These are phyloP conservation scores for Stenogyne calaminthoides DNA, from an alignment of 305 asterid genomes.

Conservation along the genomic window DNA sequence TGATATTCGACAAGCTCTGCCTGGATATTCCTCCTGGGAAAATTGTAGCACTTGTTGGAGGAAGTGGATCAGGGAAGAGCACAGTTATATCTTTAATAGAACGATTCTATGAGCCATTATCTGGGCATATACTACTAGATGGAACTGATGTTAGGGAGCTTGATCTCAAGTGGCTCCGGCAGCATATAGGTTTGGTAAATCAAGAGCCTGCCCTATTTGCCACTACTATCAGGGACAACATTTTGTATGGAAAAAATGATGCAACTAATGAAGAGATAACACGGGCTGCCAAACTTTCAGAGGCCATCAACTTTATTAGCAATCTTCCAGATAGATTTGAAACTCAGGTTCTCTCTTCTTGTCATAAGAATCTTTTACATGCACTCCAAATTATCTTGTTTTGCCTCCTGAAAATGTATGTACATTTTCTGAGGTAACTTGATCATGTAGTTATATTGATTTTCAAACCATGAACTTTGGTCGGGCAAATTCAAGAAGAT, in stretches of 20 bases:
- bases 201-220: conserved; percentile 98
- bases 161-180: conserved; percentile 83
- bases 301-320: conserved; percentile 83
- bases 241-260: conserved; percentile 78
- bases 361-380: neutral
- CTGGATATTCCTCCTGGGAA: conserved; percentile 89
- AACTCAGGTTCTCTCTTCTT: conserved; percentile 61
- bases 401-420: neutral
- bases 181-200: conserved; percentile 88
- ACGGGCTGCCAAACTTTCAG: conserved; percentile 84
- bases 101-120: conserved; percentile 84
- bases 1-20: conserved; percentile 66
- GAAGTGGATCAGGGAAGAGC: conserved; percentile 99
- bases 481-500: neutral
- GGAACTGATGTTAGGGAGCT: conserved; percentile 68
- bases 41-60: conserved; percentile 93
- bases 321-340: conserved; percentile 92
- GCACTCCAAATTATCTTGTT: neutral
- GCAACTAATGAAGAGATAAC: conserved; percentile 78
- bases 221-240: conserved; percentile 86
- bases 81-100: conserved; percentile 88
- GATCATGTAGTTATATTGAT: neutral
- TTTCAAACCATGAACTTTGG: neutral
- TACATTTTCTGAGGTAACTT: neutral
- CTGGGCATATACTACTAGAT: conserved; percentile 70